Conservation (phyloP, 495 filamentous ascomycete genomes). For the Thozetella sp. region DNA sequence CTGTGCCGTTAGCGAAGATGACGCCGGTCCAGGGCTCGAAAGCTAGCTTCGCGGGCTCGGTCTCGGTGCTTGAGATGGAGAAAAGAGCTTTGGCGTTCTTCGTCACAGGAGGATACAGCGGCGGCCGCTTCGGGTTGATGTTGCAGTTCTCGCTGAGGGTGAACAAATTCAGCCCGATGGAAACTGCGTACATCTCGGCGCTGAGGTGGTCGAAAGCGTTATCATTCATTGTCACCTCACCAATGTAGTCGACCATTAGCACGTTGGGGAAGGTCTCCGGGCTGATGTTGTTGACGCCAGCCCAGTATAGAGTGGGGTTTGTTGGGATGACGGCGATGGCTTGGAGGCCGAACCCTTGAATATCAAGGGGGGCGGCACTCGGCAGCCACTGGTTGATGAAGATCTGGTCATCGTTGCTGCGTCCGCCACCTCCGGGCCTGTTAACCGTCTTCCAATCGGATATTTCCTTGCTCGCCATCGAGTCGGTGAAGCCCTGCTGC, state of each 20-base stretch:
- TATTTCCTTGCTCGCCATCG: slow-evolving; percentile 18
- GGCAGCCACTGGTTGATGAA: slow-evolving; percentile 20
- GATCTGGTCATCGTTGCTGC: slow-evolving; percentile 7
- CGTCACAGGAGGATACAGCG: not conserved
- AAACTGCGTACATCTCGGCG: slow-evolving; percentile 22
- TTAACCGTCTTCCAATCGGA: slow-evolving; percentile 4
- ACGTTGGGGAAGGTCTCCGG: slow-evolving; percentile 22
- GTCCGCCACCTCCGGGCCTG: slow-evolving; percentile 11
- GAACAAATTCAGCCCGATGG: slow-evolving; percentile 21
- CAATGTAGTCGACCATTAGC: slow-evolving; percentile 22
- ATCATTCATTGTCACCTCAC: slow-evolving; percentile 13
- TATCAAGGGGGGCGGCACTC: slow-evolving; percentile 15
- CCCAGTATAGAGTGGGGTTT: slow-evolving; percentile 23
- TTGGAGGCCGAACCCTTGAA: slow-evolving; percentile 12
- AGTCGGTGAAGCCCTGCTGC: slow-evolving; percentile 7
- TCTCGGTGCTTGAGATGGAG: not conserved
- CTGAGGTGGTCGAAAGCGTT: slow-evolving; percentile 19
- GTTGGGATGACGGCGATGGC: slow-evolving; percentile 18
- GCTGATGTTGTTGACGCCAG: slow-evolving; percentile 20
- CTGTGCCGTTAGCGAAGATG: slow-evolving; percentile 18
- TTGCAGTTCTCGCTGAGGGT: slow-evolving; percentile 23
- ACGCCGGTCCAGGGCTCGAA: slow-evolving; percentile 14
- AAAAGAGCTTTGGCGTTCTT: too few relatives aligned
- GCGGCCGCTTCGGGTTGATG: slow-evolving; percentile 10
- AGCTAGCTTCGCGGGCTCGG: not conserved